Percentiles rank a stretch among this genome's conserved stretches.
These are phyloP conservation scores for Aspergillus saccharolyticus DNA, from an alignment of 495 filamentous ascomycete species.

Conservation along the genomic window DNA sequence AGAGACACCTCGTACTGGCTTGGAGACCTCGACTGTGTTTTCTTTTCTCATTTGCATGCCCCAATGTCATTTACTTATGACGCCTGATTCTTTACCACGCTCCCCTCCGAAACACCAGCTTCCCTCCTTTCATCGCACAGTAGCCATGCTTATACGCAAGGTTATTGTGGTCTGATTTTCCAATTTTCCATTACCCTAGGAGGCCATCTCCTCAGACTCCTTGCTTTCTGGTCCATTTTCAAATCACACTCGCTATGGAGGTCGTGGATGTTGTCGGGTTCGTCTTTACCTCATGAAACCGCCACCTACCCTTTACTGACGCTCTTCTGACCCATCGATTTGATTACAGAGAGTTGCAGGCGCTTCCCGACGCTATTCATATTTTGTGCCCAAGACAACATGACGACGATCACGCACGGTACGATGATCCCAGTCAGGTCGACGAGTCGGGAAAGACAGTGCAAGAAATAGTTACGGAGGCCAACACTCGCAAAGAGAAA, in stretches of 20 bases:
- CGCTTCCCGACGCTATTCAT: slow-evolving; percentile 43
- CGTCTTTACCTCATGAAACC: slow-evolving; percentile 17
- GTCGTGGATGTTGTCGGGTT: slow-evolving; percentile 40
- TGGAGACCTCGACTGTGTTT: not conserved
- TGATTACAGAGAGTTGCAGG: slow-evolving; percentile 35
- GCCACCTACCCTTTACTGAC: not conserved
- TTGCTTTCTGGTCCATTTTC: not conserved
- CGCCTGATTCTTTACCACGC: not conserved
- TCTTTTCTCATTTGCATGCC: not conserved
- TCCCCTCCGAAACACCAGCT: not conserved
- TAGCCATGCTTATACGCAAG: slow-evolving; percentile 8
- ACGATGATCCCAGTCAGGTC: slow-evolving; percentile 42
- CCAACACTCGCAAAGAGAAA: slow-evolving; percentile 50
- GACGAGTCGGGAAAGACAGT: slow-evolving; percentile 29
- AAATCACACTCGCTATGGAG: slow-evolving; percentile 30
- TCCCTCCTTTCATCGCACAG: not conserved
- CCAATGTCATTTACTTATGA: not conserved
- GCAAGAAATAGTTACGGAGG: slow-evolving; percentile 39
- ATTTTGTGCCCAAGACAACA: slow-evolving; percentile 45
- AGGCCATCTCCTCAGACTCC: not conserved
- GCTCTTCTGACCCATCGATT: not conserved
- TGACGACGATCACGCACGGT: slow-evolving; percentile 48
- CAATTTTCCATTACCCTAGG: not conserved
- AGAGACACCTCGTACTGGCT: not conserved
- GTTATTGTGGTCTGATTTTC: not conserved